Conservation (phyloP, 495 filamentous ascomycete genomes). For the Penicillium angulare region DNA sequence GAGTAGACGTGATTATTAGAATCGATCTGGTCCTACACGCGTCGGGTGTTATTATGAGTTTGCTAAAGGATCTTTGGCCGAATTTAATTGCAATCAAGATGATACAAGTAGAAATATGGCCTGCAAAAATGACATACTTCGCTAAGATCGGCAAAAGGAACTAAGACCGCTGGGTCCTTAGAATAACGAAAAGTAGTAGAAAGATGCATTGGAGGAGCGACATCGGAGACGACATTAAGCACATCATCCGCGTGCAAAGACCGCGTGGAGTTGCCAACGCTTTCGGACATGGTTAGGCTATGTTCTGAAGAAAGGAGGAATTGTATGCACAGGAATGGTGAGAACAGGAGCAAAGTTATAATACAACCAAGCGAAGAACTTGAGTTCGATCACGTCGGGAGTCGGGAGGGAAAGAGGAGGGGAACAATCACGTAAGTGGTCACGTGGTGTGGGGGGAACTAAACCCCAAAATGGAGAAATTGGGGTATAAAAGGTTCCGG, state of each 20-base stretch:
- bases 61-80: too few relatives aligned
- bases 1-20: constrained; percentile 66
- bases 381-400: background rate
- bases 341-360: constrained; percentile 8
- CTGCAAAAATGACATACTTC: constrained; percentile 28
- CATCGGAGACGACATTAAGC: constrained; percentile 67
- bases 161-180: constrained; percentile 60
- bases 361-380: constrained; percentile 19
- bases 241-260: constrained; percentile 86
- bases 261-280: constrained; percentile 54
- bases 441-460: constrained; percentile 26
- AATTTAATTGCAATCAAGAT: too few relatives aligned
- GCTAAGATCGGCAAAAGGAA: constrained; percentile 38
- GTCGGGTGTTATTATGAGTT: too few relatives aligned
- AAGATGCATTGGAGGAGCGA: constrained; percentile 83
- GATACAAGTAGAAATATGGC: too few relatives aligned
- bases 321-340: constrained; percentile 24
- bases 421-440: constrained; percentile 19
- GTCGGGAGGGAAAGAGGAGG: constrained; percentile 4
- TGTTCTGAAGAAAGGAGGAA: constrained; percentile 16
- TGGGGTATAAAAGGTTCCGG: background rate
- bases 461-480: too few relatives aligned
- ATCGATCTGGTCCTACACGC: constrained; percentile 22
- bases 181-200: constrained; percentile 87
- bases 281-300: constrained; percentile 32